These are phyloP conservation scores for Syzygium malaccense DNA, from an alignment of 441 rosid species.

Conservation along the genomic window DNA sequence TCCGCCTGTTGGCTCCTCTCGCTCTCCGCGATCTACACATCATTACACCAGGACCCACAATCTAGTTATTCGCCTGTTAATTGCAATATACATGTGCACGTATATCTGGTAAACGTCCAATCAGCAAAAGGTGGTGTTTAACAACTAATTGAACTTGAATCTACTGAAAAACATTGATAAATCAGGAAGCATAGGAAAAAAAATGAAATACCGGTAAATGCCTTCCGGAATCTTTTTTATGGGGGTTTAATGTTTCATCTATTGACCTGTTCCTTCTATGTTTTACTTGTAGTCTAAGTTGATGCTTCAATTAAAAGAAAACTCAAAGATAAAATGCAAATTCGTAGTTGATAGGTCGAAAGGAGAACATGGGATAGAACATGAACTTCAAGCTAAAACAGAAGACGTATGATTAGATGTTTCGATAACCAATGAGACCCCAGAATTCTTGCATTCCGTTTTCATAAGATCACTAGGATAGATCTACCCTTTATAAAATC, in stretches of 20 bases:
- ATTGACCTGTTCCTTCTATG: neutral
- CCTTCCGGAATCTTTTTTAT: neutral
- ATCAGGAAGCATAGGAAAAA: neutral
- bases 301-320: neutral
- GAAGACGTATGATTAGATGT: neutral
- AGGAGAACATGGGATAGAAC: neutral
- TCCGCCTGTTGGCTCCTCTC: slow-evolving; percentile 53
- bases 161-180: neutral
- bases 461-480: neutral
- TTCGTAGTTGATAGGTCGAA: neutral
- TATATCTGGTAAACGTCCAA: neutral
- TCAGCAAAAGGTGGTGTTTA: neutral
- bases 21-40: slow-evolving; percentile 63
- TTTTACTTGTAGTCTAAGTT: neutral
- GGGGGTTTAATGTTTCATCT: neutral
- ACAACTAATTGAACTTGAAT: neutral
- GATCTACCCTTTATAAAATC: neutral
- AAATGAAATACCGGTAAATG: neutral
- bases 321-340: neutral
- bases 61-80: neutral
- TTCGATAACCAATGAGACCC: neutral
- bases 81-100: neutral
- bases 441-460: neutral
- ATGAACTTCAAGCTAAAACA: neutral
- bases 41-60: neutral